Evolutionary conservation across 2,329 filamentous ascomycete species (phyloP), one percentile per base, ranked within the genome.

Genomic region (Geosmithia morbida): DNA sequence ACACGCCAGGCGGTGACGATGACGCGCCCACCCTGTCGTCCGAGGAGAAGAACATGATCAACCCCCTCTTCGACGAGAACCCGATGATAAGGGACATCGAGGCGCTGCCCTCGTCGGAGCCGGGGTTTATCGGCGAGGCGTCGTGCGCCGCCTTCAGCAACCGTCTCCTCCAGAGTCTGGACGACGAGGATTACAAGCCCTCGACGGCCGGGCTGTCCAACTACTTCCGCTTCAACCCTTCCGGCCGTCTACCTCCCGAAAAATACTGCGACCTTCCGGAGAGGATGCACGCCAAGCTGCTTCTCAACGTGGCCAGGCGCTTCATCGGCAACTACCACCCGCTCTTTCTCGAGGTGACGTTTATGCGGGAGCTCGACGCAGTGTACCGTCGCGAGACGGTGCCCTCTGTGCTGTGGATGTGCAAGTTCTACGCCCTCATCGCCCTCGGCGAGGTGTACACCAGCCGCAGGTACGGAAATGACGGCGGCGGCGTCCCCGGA

Each of bases 371-470:
- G 51, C 63, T 52, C 52, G 68, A 59, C 45, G 53, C 56, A 3
- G 57, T 62, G 1, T 65, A 64, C 45, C 47, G 65, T 54, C 49
- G 63, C 52, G 54, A 63, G 3, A 53, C 54, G 8, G 53, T 53
- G 41, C 59, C 41, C 16, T 63, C 46, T 0, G 48, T 49, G 2
- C 29, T 60, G 1, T 67, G 64, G 55, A 53, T 67, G 11, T 69
- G 66, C 54, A 68, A 68, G 42, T 66, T 68, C 41, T 70, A 67
- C 42, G 62, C 63, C 0, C 51, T 70, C 8, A 68, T 70, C 56
- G 65, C 65, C 0, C 57, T 70, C 41, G 67, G 67, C 0, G 66
- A 70, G 45, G 65, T 67, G 2, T 70, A 70, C 48, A 67, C 66
- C 0, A 64, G 65, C 45, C 54, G 65, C 1, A 60, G 62, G 2